Evolutionary conservation across 495 filamentous ascomycete genomes (phyloP).

Genomic region (Amniculicola lignicola): DNA sequence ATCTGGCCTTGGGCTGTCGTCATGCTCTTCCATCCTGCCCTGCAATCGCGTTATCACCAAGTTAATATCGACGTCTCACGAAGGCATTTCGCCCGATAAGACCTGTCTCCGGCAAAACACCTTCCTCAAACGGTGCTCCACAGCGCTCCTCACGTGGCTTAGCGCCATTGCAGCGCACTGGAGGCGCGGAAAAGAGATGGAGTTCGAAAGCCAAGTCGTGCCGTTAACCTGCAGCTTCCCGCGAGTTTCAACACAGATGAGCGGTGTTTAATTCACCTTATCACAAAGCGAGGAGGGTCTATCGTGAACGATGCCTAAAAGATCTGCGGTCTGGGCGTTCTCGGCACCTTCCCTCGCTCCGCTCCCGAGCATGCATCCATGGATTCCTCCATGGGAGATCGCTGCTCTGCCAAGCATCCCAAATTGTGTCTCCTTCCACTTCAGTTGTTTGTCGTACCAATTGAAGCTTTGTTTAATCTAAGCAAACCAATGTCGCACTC

Average conservation of each 20-base stretch:
- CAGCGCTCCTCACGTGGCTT: too few relatives aligned
- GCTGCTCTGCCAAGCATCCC: constrained; percentile 12
- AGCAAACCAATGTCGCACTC: constrained; percentile 19
- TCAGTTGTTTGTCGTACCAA: constrained; percentile 8
- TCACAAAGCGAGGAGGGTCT: constrained; percentile 9
- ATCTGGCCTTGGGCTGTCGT: too few relatives aligned
- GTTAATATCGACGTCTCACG: too few relatives aligned
- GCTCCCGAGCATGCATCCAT: too few relatives aligned
- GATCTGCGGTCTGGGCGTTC: constrained; percentile 26
- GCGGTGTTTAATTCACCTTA: background rate
- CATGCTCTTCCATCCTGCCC: too few relatives aligned
- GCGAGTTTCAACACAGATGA: constrained; percentile 2
- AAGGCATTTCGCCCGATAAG: too few relatives aligned
- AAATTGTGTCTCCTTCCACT: constrained; percentile 23
- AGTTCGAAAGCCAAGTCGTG: background rate
- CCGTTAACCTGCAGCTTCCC: background rate
- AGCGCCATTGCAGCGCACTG: too few relatives aligned
- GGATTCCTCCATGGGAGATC: constrained; percentile 4
- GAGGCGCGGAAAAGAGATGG: too few relatives aligned
- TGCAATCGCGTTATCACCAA: too few relatives aligned
- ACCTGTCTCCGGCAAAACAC: too few relatives aligned
- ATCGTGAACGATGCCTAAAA: constrained; percentile 6
- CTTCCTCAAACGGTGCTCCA: too few relatives aligned
- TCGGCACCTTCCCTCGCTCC: constrained; percentile 10
- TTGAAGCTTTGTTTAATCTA: constrained; percentile 28